Percentiles rank a stretch among this genome's conserved stretches.
Evolutionary conservation across 2,329 filamentous ascomycete species (phyloP).

Genomic region (Aspergillus sp.): DNA sequence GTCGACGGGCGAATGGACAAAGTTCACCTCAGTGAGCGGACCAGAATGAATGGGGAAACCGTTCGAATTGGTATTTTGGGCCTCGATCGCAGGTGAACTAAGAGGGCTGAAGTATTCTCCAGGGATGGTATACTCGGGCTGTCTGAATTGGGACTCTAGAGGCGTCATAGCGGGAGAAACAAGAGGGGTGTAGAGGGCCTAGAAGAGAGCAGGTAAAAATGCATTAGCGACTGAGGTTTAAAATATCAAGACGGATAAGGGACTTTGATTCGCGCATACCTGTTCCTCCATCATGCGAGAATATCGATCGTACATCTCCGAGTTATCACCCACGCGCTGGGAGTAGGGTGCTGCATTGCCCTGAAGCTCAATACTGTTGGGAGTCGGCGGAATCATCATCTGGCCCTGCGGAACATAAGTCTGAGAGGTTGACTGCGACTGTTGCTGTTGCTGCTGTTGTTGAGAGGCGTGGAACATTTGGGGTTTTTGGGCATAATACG

Average conservation of each 20-base stretch:
- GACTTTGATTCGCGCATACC: constrained; percentile 28
- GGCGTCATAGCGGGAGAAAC: constrained; percentile 53
- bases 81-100: constrained; percentile 52
- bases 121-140: constrained; percentile 49
- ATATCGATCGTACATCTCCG: constrained; percentile 47
- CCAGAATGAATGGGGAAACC: constrained; percentile 36
- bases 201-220: constrained; percentile 7
- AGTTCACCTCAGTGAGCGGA: constrained; percentile 40
- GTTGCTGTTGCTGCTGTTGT: constrained; percentile 25
- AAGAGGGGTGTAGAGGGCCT: constrained; percentile 51
- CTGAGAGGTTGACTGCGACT: constrained; percentile 26
- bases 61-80: constrained; percentile 39
- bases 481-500: constrained; percentile 33
- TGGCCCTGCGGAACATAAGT: constrained; percentile 32
- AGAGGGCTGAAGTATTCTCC: constrained; percentile 52
- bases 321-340: constrained; percentile 39
- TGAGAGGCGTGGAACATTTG: constrained; percentile 20
- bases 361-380: constrained; percentile 51
- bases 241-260: not conserved
- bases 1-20: constrained; percentile 44
- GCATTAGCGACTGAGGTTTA: constrained; percentile 17
- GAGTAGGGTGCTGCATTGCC: constrained; percentile 42
- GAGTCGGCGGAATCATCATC: constrained; percentile 47
- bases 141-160: constrained; percentile 46
- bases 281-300: constrained; percentile 45